Evolutionary conservation across 2,329 filamentous ascomycete genomes (phyloP), one percentile per base, ranked within the genome.

Genomic region (Colletotrichum siamense): DNA sequence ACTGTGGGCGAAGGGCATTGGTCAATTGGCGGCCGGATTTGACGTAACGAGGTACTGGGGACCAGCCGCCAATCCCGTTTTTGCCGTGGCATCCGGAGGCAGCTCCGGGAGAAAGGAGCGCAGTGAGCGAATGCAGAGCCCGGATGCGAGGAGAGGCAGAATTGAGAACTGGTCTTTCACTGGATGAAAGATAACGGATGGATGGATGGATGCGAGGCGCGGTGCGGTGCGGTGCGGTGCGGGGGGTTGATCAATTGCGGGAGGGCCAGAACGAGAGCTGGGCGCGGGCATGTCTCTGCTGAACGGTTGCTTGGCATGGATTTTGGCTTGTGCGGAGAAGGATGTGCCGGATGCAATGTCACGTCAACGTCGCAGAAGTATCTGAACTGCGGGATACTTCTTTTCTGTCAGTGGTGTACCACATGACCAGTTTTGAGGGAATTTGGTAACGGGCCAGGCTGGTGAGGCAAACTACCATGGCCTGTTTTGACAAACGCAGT

Each of bases 31-130:
- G 39, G 39, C 39, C 39, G 66, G n/a, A 34, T 30, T 22, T 49
- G 39, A 32, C 6, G 44, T n/a, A 26, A 64, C 32, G 39, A 44
- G 39, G 18, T 44, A n/a, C 36, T 65, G 15, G 55, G 26, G n/a
- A 39, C 36, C 30, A 52, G 39, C 18, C 36, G 10, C 9, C 61
- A 67, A 52, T 28, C 55, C 36, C 52, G 57, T 36, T 8, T 9
- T 62, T 66, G 61, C 69, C 62, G 63, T 73, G 36, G 39, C 69
- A 49, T 62, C 69, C 57, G 73, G 73, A 73, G 30, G 55, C 22
- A 24, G 69, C 39, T 68, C 39, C 55, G 73, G 22, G 36, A 15
- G 13, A 16, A 55, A 22, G 26, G 49, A 24, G 12, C 26, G 1
- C n/a, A 34, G 65, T 34, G 18, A 22, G 64, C 57, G 36, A 55